Evolutionary conservation across 352 stramenopile genomes (phyloP).

Genomic region (Pythium aristosporum): DNA sequence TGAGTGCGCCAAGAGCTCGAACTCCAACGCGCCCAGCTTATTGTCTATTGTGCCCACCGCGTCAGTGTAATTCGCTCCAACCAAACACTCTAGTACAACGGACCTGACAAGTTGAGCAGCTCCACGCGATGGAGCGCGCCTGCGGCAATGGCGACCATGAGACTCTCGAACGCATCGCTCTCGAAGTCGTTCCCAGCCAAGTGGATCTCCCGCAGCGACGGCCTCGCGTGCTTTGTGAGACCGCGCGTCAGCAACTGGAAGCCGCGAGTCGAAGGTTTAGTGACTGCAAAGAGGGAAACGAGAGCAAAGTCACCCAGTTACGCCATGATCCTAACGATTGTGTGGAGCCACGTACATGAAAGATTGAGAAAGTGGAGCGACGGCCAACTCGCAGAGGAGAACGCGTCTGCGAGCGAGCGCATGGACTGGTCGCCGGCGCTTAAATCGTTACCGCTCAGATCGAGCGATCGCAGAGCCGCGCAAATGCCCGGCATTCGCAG

Average conservation of each 20-base stretch:
- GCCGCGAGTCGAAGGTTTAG: constrained; percentile 1
- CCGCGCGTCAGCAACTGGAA: constrained; percentile 11
- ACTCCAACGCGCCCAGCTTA: constrained; percentile 10
- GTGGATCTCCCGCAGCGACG: constrained; percentile 1
- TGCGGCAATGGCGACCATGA: constrained; percentile 1
- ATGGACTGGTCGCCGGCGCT: constrained; percentile 6
- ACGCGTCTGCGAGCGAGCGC: constrained; percentile 4
- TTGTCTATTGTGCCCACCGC: constrained; percentile 9
- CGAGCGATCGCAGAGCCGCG: constrained; percentile 6
- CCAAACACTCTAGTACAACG: neutral
- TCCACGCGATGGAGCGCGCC: neutral
- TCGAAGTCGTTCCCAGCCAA: constrained; percentile 12
- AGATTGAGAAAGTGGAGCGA: constrained; percentile 23
- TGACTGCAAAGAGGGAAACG: constrained; percentile 7
- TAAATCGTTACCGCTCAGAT: constrained; percentile 28
- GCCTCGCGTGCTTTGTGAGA: neutral
- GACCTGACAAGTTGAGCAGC: constrained; percentile 24
- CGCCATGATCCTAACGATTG: too few species aligned
- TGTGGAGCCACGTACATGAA: constrained; percentile 20
- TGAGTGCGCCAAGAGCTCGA: constrained; percentile 14
- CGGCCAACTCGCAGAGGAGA: constrained; percentile 9
- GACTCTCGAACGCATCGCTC: constrained; percentile 13
- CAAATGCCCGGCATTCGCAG: neutral
- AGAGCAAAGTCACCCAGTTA: neutral
- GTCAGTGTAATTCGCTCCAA: neutral